Percentiles rank a stretch among this genome's conserved stretches.
These are phyloP conservation scores for Cornus controversa DNA, from an alignment of 148 eudicot genomes.

Conservation along the genomic window DNA sequence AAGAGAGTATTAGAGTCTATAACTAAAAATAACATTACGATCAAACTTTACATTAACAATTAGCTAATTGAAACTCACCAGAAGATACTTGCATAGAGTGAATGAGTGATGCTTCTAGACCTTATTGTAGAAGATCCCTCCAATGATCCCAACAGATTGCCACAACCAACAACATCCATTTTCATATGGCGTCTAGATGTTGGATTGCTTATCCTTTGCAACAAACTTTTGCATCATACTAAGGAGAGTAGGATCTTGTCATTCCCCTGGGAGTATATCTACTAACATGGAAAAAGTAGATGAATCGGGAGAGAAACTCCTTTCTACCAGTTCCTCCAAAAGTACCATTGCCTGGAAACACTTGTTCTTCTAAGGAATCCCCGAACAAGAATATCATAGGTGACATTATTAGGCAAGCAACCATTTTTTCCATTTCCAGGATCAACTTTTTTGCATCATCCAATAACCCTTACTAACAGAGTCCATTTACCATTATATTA, in stretches of 20 bases:
- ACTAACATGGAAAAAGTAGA: neutral
- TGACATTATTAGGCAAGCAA: neutral
- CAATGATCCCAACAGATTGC: too few relatives aligned
- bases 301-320: neutral
- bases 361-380: neutral
- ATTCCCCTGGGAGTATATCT: neutral
- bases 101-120: too few relatives aligned
- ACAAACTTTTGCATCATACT: neutral
- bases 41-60: too few relatives aligned
- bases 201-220: neutral
- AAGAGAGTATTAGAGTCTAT: too few relatives aligned
- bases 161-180: too few relatives aligned
- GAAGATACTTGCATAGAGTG: too few relatives aligned
- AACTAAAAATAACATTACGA: too few relatives aligned
- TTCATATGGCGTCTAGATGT: too few relatives aligned
- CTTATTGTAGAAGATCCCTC: too few relatives aligned
- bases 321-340: slow-evolving; percentile 5
- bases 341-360: neutral
- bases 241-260: neutral
- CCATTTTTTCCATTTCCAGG: neutral
- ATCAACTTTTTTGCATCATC: neutral
- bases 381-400: neutral
- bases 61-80: too few relatives aligned
- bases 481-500: too few relatives aligned
- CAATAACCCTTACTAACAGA: slow-evolving; percentile 1